phyloP scores from a whole-genome alignment of 208 protist genomes.

The Leishmania tropica region DNA sequence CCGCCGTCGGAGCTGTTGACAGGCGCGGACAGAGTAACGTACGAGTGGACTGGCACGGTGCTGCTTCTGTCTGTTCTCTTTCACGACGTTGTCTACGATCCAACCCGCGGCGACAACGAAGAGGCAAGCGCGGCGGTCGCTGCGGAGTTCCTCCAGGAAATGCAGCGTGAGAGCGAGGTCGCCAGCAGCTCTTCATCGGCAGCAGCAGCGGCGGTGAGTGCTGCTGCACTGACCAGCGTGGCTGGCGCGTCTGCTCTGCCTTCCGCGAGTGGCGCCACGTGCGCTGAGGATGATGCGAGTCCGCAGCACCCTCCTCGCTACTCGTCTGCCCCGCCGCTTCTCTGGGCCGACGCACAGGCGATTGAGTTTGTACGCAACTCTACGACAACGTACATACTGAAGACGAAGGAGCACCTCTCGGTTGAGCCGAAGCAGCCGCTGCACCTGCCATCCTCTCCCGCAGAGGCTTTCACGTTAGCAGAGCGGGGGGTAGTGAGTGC shows the following conservation, averaged over 20 bases:
- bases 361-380: slow-evolving; percentile 20
- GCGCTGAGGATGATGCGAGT: background rate
- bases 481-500: background rate
- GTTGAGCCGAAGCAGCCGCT: slow-evolving; percentile 10
- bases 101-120: slow-evolving; percentile 66
- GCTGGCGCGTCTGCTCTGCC: background rate
- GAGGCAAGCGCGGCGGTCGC: slow-evolving; percentile 55
- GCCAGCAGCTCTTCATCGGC: background rate
- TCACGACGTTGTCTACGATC: slow-evolving; percentile 82
- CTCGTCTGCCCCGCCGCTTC: slow-evolving; percentile 1
- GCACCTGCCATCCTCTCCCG: slow-evolving; percentile 2
- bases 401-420: slow-evolving; percentile 31
- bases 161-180: slow-evolving; percentile 15
- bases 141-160: slow-evolving; percentile 34
- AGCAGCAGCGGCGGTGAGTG: background rate
- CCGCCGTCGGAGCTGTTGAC: background rate
- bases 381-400: slow-evolving; percentile 26
- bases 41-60: slow-evolving; percentile 33
- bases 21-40: background rate
- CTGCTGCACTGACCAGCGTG: background rate
- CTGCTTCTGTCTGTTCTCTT: slow-evolving; percentile 76
- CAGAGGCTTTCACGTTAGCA: background rate
- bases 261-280: background rate
- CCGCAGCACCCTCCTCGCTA: background rate
- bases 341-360: slow-evolving; percentile 21